Base-by-base conservation (phyloP, 2,329 filamentous ascomycete species). In the Cordyceps militaris region DNA sequence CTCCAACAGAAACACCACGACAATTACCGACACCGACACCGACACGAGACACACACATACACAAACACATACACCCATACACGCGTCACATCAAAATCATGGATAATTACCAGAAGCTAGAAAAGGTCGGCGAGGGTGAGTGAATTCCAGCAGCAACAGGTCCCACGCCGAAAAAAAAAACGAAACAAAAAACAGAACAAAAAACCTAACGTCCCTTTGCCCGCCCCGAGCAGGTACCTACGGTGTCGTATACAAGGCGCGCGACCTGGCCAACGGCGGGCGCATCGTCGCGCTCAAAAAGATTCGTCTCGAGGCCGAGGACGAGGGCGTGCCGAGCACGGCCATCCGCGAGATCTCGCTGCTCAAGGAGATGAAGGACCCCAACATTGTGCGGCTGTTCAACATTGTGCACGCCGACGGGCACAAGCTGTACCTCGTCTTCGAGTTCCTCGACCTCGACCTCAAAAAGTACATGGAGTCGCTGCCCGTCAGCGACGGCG, bases 401-500 rank as follows among this genome's bases (percentile, higher is more conserved):
- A 96, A 96, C 77, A 96, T 96, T 64, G 91, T 96, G 54, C 91
- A 96, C 72, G 90, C 91, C 68, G 92, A 96, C 70, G 91, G 91
- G 58, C 90, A 96, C 76, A 96, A 96, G 76, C 84, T 96, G 52
- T 96, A 96, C 73, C 87, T 96, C 49, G 91, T 96, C 65, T 89
- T 92, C 63, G 91, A 96, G 71, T 96, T 89, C 73, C 86, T 96
- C 64, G 91, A 96, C 68, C 80, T 93, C 59, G 91, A 96, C 67
- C 78, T 96, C 65, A 96, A 96, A 78, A 96, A 95, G 73, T 96
- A 95, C 74, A 96, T 96, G 91, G 91, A 96, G 73, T 83, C 91
- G 7, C 81, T 96, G 44, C 91, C 91, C 4, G 85, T 93, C 59
- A 87, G 81, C 67, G 89, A 95, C 67, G 91, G 91, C 64, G 91